These are phyloP conservation scores for Nakazawaea peltata DNA, from an alignment of 805 yeast genomes.

Conservation along the genomic window DNA sequence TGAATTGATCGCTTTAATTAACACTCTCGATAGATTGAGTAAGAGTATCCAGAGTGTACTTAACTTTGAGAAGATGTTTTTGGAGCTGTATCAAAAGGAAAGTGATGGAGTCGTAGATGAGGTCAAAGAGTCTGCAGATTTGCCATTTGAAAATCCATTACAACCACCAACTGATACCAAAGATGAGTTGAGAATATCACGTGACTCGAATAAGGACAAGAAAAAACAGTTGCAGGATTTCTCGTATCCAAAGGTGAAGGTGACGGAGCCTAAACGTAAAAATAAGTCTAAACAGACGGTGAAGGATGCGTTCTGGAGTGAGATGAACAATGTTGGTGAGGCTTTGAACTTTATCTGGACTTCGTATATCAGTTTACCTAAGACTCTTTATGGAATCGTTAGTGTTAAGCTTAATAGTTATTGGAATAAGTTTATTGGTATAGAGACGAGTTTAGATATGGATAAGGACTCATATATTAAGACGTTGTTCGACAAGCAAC, in stretches of 20 bases:
- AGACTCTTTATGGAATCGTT: conserved; percentile 40
- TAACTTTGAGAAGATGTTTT: conserved; percentile 56
- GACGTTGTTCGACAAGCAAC: conserved; percentile 6
- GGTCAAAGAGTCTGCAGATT: conserved; percentile 14
- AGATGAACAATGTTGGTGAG: conserved; percentile 40
- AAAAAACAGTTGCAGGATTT: conserved; percentile 2
- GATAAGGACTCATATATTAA: conserved; percentile 3
- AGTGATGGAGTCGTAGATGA: conserved; percentile 21
- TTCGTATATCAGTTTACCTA: conserved; percentile 69
- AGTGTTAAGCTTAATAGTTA: conserved; percentile 41
- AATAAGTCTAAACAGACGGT: conserved; percentile 9
- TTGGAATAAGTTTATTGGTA: conserved; percentile 79
- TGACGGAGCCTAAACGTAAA: no score
- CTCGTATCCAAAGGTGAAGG: neutral
- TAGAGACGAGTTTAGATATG: conserved; percentile 16
- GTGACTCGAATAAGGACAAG: neutral
- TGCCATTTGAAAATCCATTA: conserved; percentile 4
- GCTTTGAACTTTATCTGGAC: conserved; percentile 58
- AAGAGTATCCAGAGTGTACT: conserved; percentile 73
- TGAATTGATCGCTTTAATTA: conserved; percentile 84
- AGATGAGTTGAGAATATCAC: conserved; percentile 1
- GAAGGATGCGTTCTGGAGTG: conserved; percentile 40
- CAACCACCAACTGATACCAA: neutral
- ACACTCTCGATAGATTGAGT: conserved; percentile 88
- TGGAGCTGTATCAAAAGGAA: conserved; percentile 56